These are phyloP conservation scores for Jamesozyma spencerorum DNA, from an alignment of 805 yeast species.

Conservation along the genomic window DNA sequence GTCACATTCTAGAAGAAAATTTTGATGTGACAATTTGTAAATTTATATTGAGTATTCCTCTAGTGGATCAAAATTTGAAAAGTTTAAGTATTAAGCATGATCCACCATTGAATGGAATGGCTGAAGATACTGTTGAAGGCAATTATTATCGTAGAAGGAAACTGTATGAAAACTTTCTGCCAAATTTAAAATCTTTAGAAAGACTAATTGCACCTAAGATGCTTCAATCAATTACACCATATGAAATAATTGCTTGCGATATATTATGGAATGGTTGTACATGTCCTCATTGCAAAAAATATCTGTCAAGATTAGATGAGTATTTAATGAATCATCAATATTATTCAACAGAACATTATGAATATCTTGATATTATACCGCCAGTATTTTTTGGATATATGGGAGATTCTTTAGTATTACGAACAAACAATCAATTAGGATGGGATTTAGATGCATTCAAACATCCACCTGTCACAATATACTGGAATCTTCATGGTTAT, in stretches of 20 bases:
- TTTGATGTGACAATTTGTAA: slow-evolving; percentile 45
- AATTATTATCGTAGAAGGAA: slow-evolving; percentile 53
- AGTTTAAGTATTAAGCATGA: slow-evolving; percentile 47
- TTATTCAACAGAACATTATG: slow-evolving; percentile 37
- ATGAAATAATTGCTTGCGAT: slow-evolving; percentile 62
- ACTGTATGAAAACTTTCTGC: slow-evolving; percentile 41
- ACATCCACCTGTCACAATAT: slow-evolving; percentile 28
- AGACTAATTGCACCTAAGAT: slow-evolving; percentile 49
- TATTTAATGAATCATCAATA: slow-evolving; percentile 57
- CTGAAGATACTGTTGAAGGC: slow-evolving; percentile 64
- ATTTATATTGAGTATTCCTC: slow-evolving; percentile 33
- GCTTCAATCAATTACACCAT: slow-evolving; percentile 51
- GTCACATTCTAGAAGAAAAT: slow-evolving; percentile 42
- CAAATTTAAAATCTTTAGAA: slow-evolving; percentile 35
- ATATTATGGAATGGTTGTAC: slow-evolving; percentile 72
- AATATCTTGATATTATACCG: slow-evolving; percentile 52
- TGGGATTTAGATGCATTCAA: slow-evolving; percentile 28
- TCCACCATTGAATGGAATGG: slow-evolving; percentile 48
- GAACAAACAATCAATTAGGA: slow-evolving; percentile 23
- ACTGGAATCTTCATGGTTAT: slow-evolving; percentile 45
- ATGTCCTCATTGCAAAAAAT: slow-evolving; percentile 46
- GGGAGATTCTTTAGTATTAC: slow-evolving; percentile 35
- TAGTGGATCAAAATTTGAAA: slow-evolving; percentile 25
- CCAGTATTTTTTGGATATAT: slow-evolving; percentile 47
- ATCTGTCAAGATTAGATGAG: slow-evolving; percentile 45